Evolutionary conservation across 129 eudicot species (phyloP).

Genomic region (Helianthus annuus): DNA sequence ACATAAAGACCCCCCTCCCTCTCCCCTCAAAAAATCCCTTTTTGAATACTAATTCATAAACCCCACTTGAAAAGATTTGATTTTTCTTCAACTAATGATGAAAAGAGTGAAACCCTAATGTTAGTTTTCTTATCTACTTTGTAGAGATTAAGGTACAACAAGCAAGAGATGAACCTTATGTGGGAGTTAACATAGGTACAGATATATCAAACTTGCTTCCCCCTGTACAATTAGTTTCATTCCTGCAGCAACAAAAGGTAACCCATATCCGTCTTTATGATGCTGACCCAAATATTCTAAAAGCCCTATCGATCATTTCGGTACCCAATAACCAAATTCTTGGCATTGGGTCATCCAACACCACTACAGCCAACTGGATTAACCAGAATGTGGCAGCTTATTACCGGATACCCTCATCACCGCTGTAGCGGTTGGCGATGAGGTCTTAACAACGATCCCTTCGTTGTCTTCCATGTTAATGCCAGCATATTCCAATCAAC

Average conservation of each 20-base stretch:
- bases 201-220: conserved; percentile 76
- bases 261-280: conserved; percentile 84
- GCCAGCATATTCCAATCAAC: too few species aligned
- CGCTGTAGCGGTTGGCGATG: conserved; percentile 76
- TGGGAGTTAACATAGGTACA: conserved; percentile 94
- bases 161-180: conserved; percentile 66
- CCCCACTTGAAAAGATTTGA: conserved; percentile 12
- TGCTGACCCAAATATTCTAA: conserved; percentile 71
- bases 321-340: conserved; percentile 89
- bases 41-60: conserved; percentile 1
- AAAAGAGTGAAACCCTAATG: conserved; percentile 23
- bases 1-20: too few species aligned
- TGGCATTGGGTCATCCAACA: conserved; percentile 82
- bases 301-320: conserved; percentile 71
- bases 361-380: conserved; percentile 92
- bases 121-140: neutral
- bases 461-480: conserved; percentile 63
- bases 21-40: conserved; percentile 15
- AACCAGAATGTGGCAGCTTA: conserved; percentile 71
- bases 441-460: conserved; percentile 75
- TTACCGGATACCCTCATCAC: conserved; percentile 71
- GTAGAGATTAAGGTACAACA: conserved; percentile 62
- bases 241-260: conserved; percentile 70
- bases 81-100: neutral
- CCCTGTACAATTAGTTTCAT: conserved; percentile 61